These are phyloP conservation scores for Chrysophaeum taylorii DNA, from an alignment of 352 stramenopile species.

Conservation along the genomic window DNA sequence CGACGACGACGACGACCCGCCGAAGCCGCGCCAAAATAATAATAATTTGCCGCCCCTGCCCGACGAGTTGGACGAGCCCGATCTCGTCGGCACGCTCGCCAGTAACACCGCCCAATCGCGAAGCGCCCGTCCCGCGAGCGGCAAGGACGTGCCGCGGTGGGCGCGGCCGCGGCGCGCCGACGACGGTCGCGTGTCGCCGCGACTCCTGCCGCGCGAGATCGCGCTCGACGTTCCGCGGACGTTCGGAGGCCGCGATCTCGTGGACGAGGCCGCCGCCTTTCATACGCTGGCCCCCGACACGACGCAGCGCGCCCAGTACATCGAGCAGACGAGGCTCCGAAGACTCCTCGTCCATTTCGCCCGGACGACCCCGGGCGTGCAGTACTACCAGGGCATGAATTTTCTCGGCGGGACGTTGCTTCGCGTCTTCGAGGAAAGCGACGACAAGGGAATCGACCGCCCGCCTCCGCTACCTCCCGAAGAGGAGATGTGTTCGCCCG, in stretches of 20 bases:
- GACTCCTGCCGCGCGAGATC: not conserved
- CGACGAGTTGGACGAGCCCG: not conserved
- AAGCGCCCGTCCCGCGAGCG: not conserved
- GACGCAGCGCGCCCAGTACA: no score
- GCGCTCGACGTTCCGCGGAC: slow-evolving; percentile 13
- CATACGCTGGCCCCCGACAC: no score
- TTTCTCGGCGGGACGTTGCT: slow-evolving; percentile 1
- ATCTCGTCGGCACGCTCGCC: not conserved
- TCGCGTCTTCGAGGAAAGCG: not conserved
- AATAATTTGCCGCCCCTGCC: not conserved
- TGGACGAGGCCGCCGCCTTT: not conserved
- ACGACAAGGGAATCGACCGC: not conserved
- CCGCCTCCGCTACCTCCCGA: not conserved
- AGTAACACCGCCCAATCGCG: not conserved
- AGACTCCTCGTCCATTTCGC: not conserved
- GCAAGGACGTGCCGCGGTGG: not conserved
- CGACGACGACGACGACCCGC: not conserved
- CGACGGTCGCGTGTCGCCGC: not conserved
- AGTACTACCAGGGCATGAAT: slow-evolving; percentile 14
- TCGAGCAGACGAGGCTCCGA: not conserved
- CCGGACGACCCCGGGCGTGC: not conserved
- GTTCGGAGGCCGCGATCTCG: not conserved
- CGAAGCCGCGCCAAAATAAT: not conserved
- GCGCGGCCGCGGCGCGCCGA: not conserved
- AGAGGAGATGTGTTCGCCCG: no score